Evolutionary conservation across 2,329 filamentous ascomycete species (phyloP).

Genomic region (Apiospora koreana): DNA sequence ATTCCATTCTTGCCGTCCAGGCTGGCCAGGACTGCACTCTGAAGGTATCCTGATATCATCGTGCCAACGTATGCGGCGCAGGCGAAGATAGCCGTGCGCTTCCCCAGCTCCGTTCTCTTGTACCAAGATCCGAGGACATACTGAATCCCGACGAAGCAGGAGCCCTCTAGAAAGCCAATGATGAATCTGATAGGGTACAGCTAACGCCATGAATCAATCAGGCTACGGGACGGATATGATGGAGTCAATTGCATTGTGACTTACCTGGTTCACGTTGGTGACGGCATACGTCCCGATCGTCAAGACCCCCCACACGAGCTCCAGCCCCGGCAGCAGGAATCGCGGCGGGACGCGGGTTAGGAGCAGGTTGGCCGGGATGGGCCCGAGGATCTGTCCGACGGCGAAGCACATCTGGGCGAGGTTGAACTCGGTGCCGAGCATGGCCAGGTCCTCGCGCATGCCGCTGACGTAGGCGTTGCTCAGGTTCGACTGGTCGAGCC

Average conservation of each 20-base stretch:
- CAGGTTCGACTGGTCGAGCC: conserved; percentile 27
- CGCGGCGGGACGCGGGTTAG: conserved; percentile 42
- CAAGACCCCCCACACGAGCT: conserved; percentile 23
- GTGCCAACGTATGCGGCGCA: conserved; percentile 60
- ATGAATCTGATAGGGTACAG: conserved; percentile 42
- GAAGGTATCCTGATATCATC: conserved; percentile 60
- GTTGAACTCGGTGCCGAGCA: conserved; percentile 22
- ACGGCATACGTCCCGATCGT: conserved; percentile 24
- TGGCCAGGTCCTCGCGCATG: conserved; percentile 25
- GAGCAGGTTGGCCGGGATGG: conserved; percentile 23
- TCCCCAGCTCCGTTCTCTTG: conserved; percentile 60
- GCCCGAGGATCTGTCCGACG: conserved; percentile 22
- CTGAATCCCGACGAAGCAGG: conserved; percentile 49
- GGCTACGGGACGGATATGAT: not conserved
- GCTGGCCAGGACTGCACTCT: conserved; percentile 44
- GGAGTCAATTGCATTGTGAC: accelerated
- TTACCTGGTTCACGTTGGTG: conserved; percentile 21
- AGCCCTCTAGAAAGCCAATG: conserved; percentile 46
- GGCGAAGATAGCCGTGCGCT: conserved; percentile 64
- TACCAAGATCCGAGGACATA: conserved; percentile 62
- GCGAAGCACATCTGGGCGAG: conserved; percentile 20
- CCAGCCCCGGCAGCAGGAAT: conserved; percentile 49
- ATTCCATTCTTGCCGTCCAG: conserved; percentile 45
- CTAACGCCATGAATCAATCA: not conserved
- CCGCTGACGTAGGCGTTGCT: conserved; percentile 29